Base-by-base conservation (phyloP, 129 eudicot genomes). In the Helianthus annuus region DNA sequence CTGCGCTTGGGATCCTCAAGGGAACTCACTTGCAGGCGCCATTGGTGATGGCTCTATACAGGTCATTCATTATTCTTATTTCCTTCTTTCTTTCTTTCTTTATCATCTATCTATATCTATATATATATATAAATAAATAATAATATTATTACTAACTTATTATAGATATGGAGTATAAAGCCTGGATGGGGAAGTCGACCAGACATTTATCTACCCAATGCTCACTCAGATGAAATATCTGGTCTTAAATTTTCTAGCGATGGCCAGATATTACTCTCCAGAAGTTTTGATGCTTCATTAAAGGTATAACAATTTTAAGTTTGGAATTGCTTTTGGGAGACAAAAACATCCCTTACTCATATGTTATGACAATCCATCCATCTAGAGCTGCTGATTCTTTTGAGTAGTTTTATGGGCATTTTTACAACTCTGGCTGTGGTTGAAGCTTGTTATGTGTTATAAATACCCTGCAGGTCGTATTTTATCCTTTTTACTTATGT, bases 181-280 rank as follows among this genome's bases (percentile, higher is more conserved):
- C 86, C 99, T 63, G 99, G 96, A 77, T 88, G 97, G 97, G 99
- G 94, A 75, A 91, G 99, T 77, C 91, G 96, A 70, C 99, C 99
- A 56, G 96, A 95, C 68, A 78, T 88, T 40, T 73, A 88, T 74
- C 88, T 95, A 38, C 49, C 83, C 13, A 63, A 76, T 54, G 84
- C 75, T 61, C 99, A 95, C 83, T 76, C 95, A 6, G 99, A 95
- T 76, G 99, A 95, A 77, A 95, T 95, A 73, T 84, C 95, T 2
- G 79, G 86, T 59, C 93, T 95, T 39, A 95, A 90, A 78, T 95
- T 95, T 74, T 88, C 99, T 58, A 86, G 90, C 40, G 97, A 95
- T 83, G 97, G 99, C 15, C 76, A 85, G 6, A 76, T 80, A 71
- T 75, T 95, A n/a, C 46, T 95, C 55, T 95, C 99, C 44, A 95